Base-by-base conservation (phyloP, 176 grass and related monocot genomes). In the Secale cereale region DNA sequence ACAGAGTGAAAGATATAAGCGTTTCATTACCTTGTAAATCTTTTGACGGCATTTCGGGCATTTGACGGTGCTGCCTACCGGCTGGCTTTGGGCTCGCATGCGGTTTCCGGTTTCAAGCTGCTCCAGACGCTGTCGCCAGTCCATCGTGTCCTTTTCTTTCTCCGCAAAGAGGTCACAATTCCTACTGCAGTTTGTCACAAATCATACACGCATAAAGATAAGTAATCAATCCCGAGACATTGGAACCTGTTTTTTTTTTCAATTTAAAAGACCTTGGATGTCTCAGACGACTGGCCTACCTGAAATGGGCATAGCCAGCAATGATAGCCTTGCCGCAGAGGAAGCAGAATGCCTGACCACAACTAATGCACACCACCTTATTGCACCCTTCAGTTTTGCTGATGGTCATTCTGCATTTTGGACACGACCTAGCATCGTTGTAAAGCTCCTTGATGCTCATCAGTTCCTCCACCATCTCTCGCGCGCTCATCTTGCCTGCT, bases 311-410 rank as follows among this genome's bases (percentile, higher is more conserved):
- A 83, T 86, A 90, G 73, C 88, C 91, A 65, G 32, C 40, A 68
- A 50, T 46, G 40, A 43, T 4, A 30, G 88, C 88, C 59, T 88
- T 83, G 79, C 89, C 87, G 36, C 91, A 93, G 33, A 25, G 40
- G 70, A 88, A 93, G 63, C 92, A 91, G 46, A 91, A 93, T 65
- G 33, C 65, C 69, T 88, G 86, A 60, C 92, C 86, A 65, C 88
- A 93, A 27, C 85, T 86, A 31, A 69, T 83, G 32, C 88, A 88
- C 10, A 70, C 33, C 86, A 94, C 88, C 31, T 86, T 88, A 54
- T 94, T 91, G 67, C 80, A 74, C 8, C 71, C 40, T 74, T 50
- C 26, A 5, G 71, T 74, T 74, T 50, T 74, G 71, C 71, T 74
- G 15, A 74, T 74, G 41, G 8, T 19, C 40, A 74, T 74, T 74